Evolutionary conservation across 495 filamentous ascomycete species (phyloP).

Genomic region (Neurospora terricola): DNA sequence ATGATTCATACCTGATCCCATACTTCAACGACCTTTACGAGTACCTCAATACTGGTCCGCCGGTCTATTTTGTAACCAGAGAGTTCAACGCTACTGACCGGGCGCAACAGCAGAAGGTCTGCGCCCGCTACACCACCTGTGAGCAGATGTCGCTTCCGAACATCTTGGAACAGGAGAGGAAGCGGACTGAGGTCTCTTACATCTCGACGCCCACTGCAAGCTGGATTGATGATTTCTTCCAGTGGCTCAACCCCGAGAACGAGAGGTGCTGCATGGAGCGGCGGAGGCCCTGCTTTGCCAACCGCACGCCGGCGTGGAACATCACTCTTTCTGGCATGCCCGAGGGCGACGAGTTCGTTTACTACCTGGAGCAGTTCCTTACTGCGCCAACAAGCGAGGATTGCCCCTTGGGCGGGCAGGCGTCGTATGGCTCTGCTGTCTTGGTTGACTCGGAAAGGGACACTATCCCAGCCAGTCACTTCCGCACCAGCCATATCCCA

Average conservation of each 20-base stretch:
- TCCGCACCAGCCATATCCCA: conserved; percentile 80
- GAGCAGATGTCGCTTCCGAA: conserved; percentile 74
- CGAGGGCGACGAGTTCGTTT: conserved; percentile 76
- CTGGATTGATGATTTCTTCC: conserved; percentile 94
- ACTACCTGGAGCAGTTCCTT: conserved; percentile 77
- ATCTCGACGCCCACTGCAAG: conserved; percentile 86
- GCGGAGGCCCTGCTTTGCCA: conserved; percentile 62
- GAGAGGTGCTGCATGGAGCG: conserved; percentile 66
- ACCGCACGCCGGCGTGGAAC: conserved; percentile 73
- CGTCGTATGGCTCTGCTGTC: conserved; percentile 76
- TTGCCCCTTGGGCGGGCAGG: conserved; percentile 80
- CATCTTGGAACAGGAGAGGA: conserved; percentile 84
- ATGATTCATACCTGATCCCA: conserved; percentile 81
- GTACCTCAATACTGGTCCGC: conserved; percentile 85
- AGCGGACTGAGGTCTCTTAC: conserved; percentile 80
- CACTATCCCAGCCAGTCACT: conserved; percentile 73
- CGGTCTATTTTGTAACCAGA: conserved; percentile 89
- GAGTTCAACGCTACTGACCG: conserved; percentile 68
- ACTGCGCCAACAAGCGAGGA: conserved; percentile 65
- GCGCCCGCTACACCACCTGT: conserved; percentile 84
- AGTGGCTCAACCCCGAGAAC: conserved; percentile 83
- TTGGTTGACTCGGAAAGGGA: conserved; percentile 58
- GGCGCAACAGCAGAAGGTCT: conserved; percentile 70
- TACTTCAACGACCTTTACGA: conserved; percentile 93
- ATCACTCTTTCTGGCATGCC: conserved; percentile 85